phyloP scores from a whole-genome alignment of 2,329 filamentous ascomycete genomes.

The Raffaelea arxii region DNA sequence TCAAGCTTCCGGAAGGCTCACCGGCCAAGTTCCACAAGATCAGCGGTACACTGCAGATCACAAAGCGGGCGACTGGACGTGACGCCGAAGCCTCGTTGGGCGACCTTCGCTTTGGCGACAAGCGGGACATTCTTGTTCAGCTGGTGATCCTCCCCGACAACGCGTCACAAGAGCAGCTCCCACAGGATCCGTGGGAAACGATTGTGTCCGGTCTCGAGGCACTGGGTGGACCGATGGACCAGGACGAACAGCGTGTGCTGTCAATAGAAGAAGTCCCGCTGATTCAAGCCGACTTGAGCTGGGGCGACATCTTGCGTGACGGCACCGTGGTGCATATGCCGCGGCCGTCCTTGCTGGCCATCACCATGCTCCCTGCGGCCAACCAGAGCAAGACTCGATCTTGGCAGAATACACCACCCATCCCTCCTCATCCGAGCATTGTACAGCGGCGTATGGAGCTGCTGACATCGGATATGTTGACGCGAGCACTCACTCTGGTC shows the following conservation, averaged over 20 bases:
- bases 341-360: slow-evolving; percentile 81
- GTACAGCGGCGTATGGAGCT: slow-evolving; percentile 97
- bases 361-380: slow-evolving; percentile 78
- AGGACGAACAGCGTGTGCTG: slow-evolving; percentile 70
- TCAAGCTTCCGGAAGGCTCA: slow-evolving; percentile 88
- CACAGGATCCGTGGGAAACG: slow-evolving; percentile 93
- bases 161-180: slow-evolving; percentile 69
- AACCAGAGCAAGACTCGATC: slow-evolving; percentile 54
- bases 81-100: slow-evolving; percentile 90
- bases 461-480: slow-evolving; percentile 95
- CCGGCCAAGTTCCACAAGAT: slow-evolving; percentile 99
- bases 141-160: slow-evolving; percentile 86
- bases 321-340: slow-evolving; percentile 78
- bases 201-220: slow-evolving; percentile 94
- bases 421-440: slow-evolving; percentile 88
- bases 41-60: slow-evolving; percentile 89
- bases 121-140: slow-evolving; percentile 86
- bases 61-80: slow-evolving; percentile 86
- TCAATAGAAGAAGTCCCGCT: slow-evolving; percentile 93
- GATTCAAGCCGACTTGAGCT: slow-evolving; percentile 88
- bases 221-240: slow-evolving; percentile 76
- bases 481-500: slow-evolving; percentile 80
- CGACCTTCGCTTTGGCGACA: slow-evolving; percentile 91
- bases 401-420: slow-evolving; percentile 62
- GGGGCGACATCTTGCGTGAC: slow-evolving; percentile 87